phyloP scores from a whole-genome alignment of 306 rosid genomes.

The Dryas octopetala region DNA sequence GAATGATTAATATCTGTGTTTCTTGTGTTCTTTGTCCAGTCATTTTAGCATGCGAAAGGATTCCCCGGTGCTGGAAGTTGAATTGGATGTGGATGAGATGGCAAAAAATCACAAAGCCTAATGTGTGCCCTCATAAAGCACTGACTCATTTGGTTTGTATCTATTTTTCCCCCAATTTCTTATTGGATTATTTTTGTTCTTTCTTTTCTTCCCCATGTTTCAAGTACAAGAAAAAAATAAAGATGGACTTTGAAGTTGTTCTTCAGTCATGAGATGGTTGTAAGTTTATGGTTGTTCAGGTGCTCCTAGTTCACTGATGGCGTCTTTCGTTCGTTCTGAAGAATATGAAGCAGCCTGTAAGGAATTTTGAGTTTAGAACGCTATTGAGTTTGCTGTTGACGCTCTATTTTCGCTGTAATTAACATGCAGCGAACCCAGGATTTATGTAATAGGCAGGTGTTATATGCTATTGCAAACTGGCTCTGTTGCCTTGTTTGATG shows the following conservation, averaged over 20 bases:
- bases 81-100: constrained; percentile 89
- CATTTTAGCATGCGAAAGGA: constrained; percentile 62
- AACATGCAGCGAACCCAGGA: too few species aligned
- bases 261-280: constrained; percentile 21
- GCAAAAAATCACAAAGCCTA: constrained; percentile 69
- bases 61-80: constrained; percentile 71
- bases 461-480: too few species aligned
- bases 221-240: constrained; percentile 35
- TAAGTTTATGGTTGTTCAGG: constrained; percentile 23
- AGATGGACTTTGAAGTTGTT: constrained; percentile 31
- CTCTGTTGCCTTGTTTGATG: too few species aligned
- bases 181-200: constrained; percentile 21
- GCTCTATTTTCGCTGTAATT: too few species aligned
- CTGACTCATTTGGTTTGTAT: constrained; percentile 41
- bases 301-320: constrained; percentile 12
- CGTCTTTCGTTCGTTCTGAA: constrained; percentile 20
- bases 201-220: constrained; percentile 25
- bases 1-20: constrained; percentile 10
- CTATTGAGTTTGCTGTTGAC: constrained; percentile 2
- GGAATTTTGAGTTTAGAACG: constrained; percentile 25
- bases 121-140: constrained; percentile 29
- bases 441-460: too few species aligned
- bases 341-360: constrained; percentile 26
- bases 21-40: constrained; percentile 45
- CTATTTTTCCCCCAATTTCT: constrained; percentile 25